Evolutionary conservation across 2,329 filamentous ascomycete genomes (phyloP).

Genomic region (Mollisiaceae sp.): DNA sequence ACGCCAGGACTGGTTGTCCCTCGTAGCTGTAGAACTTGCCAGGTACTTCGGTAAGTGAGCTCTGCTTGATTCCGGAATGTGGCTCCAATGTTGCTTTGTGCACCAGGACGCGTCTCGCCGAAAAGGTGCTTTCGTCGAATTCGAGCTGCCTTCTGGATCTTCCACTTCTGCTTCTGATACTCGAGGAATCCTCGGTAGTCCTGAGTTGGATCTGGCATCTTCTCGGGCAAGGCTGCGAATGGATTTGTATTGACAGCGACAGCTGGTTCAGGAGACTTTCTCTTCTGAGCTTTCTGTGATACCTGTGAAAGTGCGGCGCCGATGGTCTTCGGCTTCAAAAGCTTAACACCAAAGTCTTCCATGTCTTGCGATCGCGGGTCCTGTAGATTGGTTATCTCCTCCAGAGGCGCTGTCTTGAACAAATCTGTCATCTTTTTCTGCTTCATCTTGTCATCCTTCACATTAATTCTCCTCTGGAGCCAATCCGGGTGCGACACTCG

Average conservation of each 20-base stretch:
- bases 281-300: slow-evolving; percentile 60
- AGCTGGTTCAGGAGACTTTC: slow-evolving; percentile 73
- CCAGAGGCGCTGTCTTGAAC: slow-evolving; percentile 75
- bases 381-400: slow-evolving; percentile 72
- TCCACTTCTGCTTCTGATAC: slow-evolving; percentile 99
- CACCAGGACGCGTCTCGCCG: slow-evolving; percentile 76
- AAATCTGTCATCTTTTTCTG: slow-evolving; percentile 98
- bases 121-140: slow-evolving; percentile 88
- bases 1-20: slow-evolving; percentile 84
- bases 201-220: slow-evolving; percentile 83
- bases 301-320: slow-evolving; percentile 53
- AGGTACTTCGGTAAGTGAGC: slow-evolving; percentile 86
- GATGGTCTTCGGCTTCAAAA: slow-evolving; percentile 68
- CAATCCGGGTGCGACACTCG: slow-evolving; percentile 94
- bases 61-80: slow-evolving; percentile 93
- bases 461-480: slow-evolving; percentile 90
- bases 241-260: slow-evolving; percentile 71
- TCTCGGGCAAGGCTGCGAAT: slow-evolving; percentile 78
- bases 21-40: slow-evolving; percentile 90
- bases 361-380: slow-evolving; percentile 66
- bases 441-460: slow-evolving; percentile 96
- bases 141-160: slow-evolving; percentile 91
- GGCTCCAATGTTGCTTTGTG: slow-evolving; percentile 67
- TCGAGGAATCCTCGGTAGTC: slow-evolving; percentile 88
- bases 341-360: slow-evolving; percentile 78